phyloP scores from a whole-genome alignment of 164 flowering plant species.

The Chimonanthus salicifolius region DNA sequence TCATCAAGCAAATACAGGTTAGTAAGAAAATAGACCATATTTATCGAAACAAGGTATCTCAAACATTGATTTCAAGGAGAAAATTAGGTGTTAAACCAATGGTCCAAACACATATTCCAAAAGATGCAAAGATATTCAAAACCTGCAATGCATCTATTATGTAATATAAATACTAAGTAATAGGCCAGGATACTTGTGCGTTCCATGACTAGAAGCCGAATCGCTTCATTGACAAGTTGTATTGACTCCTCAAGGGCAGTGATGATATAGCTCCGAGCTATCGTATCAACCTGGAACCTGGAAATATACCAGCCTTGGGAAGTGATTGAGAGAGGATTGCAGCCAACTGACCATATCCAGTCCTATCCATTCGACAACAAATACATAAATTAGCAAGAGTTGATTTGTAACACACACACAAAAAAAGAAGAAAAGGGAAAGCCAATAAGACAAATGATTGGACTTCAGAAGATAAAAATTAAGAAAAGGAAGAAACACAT shows the following conservation, averaged over 20 bases:
- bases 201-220: conserved; percentile 72
- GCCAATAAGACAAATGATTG: background rate
- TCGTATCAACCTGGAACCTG: conserved; percentile 80
- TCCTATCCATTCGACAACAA: conserved; percentile 41
- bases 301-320: conserved; percentile 92
- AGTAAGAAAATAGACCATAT: no score
- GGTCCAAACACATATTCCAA: background rate
- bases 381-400: background rate
- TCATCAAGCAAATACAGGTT: no score
- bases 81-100: background rate
- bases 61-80: background rate
- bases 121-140: background rate
- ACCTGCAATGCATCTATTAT: background rate
- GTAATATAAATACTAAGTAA: background rate
- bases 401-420: no score
- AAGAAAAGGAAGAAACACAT: background rate
- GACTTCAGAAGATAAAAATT: background rate
- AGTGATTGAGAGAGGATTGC: conserved; percentile 77
- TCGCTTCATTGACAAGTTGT: conserved; percentile 75
- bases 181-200: conserved; percentile 80
- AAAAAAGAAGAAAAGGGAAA: background rate
- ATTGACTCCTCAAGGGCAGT: conserved; percentile 90
- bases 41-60: no score
- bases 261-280: conserved; percentile 88
- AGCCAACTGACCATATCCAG: conserved; percentile 98